Percentiles rank a stretch among this genome's conserved stretches.
phyloP scores from a whole-genome alignment of 2,329 filamentous ascomycete genomes.

The Sarocladium oryzae region DNA sequence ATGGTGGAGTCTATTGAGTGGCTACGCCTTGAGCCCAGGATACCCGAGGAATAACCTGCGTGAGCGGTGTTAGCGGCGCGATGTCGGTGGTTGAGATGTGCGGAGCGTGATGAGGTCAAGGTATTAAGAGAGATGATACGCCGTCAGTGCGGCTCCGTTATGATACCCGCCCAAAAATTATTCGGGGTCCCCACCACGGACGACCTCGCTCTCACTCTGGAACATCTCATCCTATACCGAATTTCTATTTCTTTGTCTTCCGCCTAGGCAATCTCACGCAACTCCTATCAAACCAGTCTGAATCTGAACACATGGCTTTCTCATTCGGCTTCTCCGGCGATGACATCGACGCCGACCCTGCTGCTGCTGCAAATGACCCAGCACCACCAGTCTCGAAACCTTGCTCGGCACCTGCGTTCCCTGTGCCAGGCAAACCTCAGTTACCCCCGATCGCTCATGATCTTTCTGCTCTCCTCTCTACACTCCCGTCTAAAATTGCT shows the following conservation, averaged over 20 bases:
- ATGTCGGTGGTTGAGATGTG: not conserved
- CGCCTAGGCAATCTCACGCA: not conserved
- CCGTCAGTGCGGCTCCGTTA: constrained; percentile 1
- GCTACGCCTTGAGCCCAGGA: too few species aligned
- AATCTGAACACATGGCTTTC: constrained; percentile 36
- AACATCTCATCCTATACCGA: not conserved
- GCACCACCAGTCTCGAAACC: constrained; percentile 20
- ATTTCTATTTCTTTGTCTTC: not conserved
- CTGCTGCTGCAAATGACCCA: constrained; percentile 14
- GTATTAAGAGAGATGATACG: not conserved
- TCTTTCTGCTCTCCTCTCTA: constrained; percentile 43
- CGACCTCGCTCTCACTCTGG: not conserved
- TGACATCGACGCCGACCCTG: constrained; percentile 48
- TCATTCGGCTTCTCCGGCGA: constrained; percentile 58
- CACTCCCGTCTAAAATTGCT: constrained; percentile 67
- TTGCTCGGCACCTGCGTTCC: constrained; percentile 45
- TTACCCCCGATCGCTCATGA: constrained; percentile 48
- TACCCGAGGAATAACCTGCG: too few species aligned
- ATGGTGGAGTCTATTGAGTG: too few species aligned
- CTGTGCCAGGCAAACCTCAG: constrained; percentile 54
- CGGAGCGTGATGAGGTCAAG: constrained; percentile 4
- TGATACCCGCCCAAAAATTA: constrained; percentile 5
- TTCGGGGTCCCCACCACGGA: not conserved
- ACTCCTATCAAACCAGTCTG: not conserved
- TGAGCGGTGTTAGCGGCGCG: not conserved